Base-by-base conservation (phyloP, 1,139 yeast genomes). In the Blastobotrys capitulatus region DNA sequence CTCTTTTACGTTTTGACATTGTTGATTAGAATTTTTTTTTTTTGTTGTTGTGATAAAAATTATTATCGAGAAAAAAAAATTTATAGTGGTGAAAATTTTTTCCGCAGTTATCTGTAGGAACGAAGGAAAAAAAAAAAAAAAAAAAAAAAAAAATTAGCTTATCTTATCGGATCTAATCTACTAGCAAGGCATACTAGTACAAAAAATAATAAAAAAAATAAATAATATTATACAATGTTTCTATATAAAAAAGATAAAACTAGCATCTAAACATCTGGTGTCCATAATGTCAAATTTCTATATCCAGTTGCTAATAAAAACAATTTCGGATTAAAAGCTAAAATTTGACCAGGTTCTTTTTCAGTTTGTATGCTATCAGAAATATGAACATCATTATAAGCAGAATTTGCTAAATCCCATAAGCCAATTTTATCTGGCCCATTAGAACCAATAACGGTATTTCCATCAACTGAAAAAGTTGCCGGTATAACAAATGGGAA, bases 251-350 rank as follows among this genome's bases (percentile, higher is more conserved):
- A n/a, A 22, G 25, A 7, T 22, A 22, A 22, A 22, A 5, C 25
- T n/a, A n/a, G n/a, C n/a, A n/a, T n/a, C n/a, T 18, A 31, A 25
- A 41, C 13, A 15, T 41, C 42, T 6, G 74, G 72, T 12, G 68
- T 54, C 74, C 77, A 74, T 42, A 58, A 62, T 13, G 60, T 61
- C 22, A 75, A 58, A 31, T 70, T 76, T 12, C 76, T 77, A 67
- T 89, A 96, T 12, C 95, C 96, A 1, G 95, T 79, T 1, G 94
- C 94, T 60, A 90, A 71, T 60, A 83, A 78, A 64, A 85, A 77
- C 49, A 81, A 72, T 61, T 81, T 81, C 1, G 97, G 97, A 63
- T 88, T 86, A 66, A 87, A 87, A 19, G 80, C 75, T 16, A 86
- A 66, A 44, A 86, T 18, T 75, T 58, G 39, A 27, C 48, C 41